Base-by-base conservation (phyloP, 1,284 basidiomycete genomes). In the Leccinum brunneo-olivaceum region DNA sequence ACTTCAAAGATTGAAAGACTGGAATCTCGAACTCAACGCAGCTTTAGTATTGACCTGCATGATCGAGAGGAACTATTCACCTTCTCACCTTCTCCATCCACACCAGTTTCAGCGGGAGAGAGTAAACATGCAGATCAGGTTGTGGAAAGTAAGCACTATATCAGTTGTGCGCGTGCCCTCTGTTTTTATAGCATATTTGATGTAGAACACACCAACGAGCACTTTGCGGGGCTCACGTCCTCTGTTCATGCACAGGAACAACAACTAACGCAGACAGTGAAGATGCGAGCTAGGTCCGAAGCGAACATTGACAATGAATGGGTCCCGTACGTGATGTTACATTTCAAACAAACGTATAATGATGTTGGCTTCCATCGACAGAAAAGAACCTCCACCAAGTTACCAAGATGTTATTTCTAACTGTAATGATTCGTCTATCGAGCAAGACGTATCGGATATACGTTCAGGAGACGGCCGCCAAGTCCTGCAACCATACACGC, bases 351-450 rank as follows among this genome's bases (percentile, higher is more conserved):
- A 34, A 39, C 30, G n/a, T 37, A 35, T 16, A 16, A 34, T 18
- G 12, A 39, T n/a, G 3, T n/a, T 23, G 7, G 6, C 3, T 3
- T 5, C 16, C 14, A 38, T 48, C 6, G 44, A 45, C 15, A 18
- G 14, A 7, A 34, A 44, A 6, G 45, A 44, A 15, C 39, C 41
- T 29, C 45, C 45, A 5, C 54, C 45, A n/a, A 55, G 43, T 19
- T 52, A 55, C 10, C n/a, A 57, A 18, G 50, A 55, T 7, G 30
- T 23, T 8, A 10, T 35, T 23, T 33, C 38, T 14, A 5, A 30
- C 14, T 19, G 30, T 10, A 8, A 41, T 2, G 0, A n/a, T 11
- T 30, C 18, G 5, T 9, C 24, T 10, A 8, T 33, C 15, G 24
- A 2, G 5, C 34, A 5, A 21, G 19, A n/a, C n/a, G n/a, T n/a